Evolutionary conservation across 768 basidiomycete species (phyloP), one percentile per base, ranked within the genome.

Genomic region (Rossbeevera mucosa): DNA sequence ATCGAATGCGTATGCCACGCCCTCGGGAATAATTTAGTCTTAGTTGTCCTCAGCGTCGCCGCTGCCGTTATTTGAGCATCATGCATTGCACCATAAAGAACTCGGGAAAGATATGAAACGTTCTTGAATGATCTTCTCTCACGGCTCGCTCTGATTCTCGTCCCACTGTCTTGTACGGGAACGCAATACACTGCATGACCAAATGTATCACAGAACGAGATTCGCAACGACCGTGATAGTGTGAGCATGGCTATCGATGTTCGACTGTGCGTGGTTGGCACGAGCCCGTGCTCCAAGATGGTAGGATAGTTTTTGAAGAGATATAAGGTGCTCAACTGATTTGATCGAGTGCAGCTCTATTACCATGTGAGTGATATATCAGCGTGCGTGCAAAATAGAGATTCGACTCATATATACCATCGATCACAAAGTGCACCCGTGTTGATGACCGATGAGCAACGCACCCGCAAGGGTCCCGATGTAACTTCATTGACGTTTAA

Each of bases 81-180:
- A 86, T 88, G 48, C 80, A 67, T 4, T 76, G 79, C 2, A 85
- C 80, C 22, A 72, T 80, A 58, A 92, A 91, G 30, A 79, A 70
- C 29, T 91, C 88, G 6, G 91, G 76, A 5, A 88, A 79, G 22
- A 0, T 88, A 88, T 1, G 80, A 78, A 5, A 82, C 73, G 61
- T 91, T 91, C 64, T 78, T 84, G 40, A 87, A 71, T 30, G 72
- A 9, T 78, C 77, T 25, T 73, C 77, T 8, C 74, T 63, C 42
- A 77, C 4, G 72, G 57, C 9, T 71, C 60, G 8, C 88, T 87
- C 3, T 91, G 61, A 63, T 85, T 85, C 66, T 92, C 89, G 7
- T 91, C 89, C 89, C 89, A 92, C 82, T 79, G 67, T 89, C 88
- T 51, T 80, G 72, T 13, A 91, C 85, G 2, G 79, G 75, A 4